Percentiles rank a stretch among this genome's conserved stretches.
These are phyloP conservation scores for Aspergillus amoenus DNA, from an alignment of 2,329 filamentous ascomycete genomes.

Conservation along the genomic window DNA sequence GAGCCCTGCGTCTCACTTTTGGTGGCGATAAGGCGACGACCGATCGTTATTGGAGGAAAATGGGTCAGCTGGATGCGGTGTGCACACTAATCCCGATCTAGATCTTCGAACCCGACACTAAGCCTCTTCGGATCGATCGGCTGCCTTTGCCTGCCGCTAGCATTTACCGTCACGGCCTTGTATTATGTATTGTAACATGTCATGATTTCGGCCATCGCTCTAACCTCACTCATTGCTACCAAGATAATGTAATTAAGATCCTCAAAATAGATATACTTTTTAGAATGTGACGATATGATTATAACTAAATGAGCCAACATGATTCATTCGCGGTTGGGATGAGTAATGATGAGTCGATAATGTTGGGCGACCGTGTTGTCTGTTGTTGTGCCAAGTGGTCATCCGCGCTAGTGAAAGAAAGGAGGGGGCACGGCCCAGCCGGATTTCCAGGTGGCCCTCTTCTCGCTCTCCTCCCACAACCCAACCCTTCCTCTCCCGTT, in stretches of 20 bases:
- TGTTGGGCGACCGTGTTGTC: not conserved
- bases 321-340: not conserved
- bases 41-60: conserved; percentile 8
- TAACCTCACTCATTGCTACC: not conserved
- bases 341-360: not conserved
- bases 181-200: not conserved
- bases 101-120: not conserved
- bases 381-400: conserved; percentile 12
- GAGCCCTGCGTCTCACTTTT: not conserved
- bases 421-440: conserved; percentile 7
- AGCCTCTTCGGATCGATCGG: not conserved
- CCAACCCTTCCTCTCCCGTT: not conserved
- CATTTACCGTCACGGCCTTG: conserved; percentile 2
- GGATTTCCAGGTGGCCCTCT: not conserved
- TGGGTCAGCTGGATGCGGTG: conserved; percentile 16
- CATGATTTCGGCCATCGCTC: not conserved
- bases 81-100: not conserved
- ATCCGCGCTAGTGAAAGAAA: conserved; percentile 12
- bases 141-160: not conserved
- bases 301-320: not conserved
- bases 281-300: not conserved
- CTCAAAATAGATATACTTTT: not conserved
- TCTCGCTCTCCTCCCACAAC: not conserved
- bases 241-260: not conserved
- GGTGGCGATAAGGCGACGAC: conserved; percentile 5